phyloP scores from a whole-genome alignment of 2,329 filamentous ascomycete genomes.

The Coniochaeta sp. region DNA sequence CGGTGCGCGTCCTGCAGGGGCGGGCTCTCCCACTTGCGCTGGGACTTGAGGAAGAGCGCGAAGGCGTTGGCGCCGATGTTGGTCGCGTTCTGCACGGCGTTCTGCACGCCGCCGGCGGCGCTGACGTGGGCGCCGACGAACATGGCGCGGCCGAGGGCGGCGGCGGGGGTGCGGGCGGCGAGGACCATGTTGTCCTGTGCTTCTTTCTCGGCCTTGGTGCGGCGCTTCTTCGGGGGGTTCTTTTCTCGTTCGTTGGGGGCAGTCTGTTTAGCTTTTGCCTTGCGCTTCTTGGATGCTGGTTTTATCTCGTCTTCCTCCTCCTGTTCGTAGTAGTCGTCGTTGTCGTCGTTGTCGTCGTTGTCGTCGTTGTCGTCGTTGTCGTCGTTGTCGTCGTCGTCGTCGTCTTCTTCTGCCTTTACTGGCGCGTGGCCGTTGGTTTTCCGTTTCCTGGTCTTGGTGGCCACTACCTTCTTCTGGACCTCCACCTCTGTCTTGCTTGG shows the following conservation, averaged over 20 bases:
- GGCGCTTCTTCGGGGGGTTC: constrained; percentile 12
- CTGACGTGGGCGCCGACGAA: constrained; percentile 91
- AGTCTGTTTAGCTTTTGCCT: constrained; percentile 18
- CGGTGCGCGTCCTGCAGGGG: constrained; percentile 62
- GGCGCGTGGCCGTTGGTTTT: not conserved
- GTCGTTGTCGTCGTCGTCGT: not conserved
- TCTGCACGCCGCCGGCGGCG: constrained; percentile 85
- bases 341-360: not conserved
- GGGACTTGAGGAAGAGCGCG: constrained; percentile 91
- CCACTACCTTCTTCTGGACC: not conserved
- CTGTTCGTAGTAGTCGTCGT: not conserved
- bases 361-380: not conserved
- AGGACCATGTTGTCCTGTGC: constrained; percentile 50
- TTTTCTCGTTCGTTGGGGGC: constrained; percentile 29
- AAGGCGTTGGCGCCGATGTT: constrained; percentile 89
- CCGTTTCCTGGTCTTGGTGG: not conserved
- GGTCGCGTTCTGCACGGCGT: constrained; percentile 69
- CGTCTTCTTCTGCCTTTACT: not conserved
- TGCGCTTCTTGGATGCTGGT: constrained; percentile 12
- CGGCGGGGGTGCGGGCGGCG: constrained; percentile 56
- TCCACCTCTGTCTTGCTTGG: not conserved
- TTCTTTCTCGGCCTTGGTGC: constrained; percentile 26
- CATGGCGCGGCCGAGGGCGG: constrained; percentile 61
- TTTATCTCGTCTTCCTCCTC: not conserved
- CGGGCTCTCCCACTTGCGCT: constrained; percentile 89